Conservation (phyloP, 2,329 filamentous ascomycete species). For the Fusarium decemcellulare region DNA sequence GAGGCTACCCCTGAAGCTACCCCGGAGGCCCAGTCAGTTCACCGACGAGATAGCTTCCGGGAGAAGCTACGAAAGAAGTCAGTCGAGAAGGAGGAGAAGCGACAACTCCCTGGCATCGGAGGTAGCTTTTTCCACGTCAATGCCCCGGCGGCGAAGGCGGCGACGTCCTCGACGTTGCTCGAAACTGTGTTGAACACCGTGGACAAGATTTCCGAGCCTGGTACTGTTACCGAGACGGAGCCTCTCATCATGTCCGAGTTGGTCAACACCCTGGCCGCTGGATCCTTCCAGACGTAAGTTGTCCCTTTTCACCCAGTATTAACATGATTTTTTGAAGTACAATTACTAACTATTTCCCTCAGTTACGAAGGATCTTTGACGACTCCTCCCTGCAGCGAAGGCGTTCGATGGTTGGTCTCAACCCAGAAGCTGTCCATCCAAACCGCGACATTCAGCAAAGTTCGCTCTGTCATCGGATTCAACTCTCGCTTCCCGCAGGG, state of each 20-base stretch:
- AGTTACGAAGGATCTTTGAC: slow-evolving; percentile 71
- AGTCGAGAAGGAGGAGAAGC: slow-evolving; percentile 5
- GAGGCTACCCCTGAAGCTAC: background rate
- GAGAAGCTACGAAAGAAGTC: slow-evolving; percentile 22
- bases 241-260: slow-evolving; percentile 61
- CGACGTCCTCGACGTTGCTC: slow-evolving; percentile 47
- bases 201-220: slow-evolving; percentile 54
- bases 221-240: slow-evolving; percentile 54
- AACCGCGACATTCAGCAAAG: slow-evolving; percentile 45
- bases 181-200: slow-evolving; percentile 53
- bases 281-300: slow-evolving; percentile 50
- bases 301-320: too few relatives aligned
- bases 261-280: slow-evolving; percentile 45
- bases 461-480: slow-evolving; percentile 28
- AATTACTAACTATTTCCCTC: background rate
- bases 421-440: slow-evolving; percentile 62
- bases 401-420: slow-evolving; percentile 68
- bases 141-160: slow-evolving; percentile 12
- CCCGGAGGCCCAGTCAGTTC: background rate
- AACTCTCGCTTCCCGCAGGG: slow-evolving; percentile 32
- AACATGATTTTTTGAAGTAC: too few relatives aligned
- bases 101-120: slow-evolving; percentile 21
- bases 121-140: slow-evolving; percentile 25
- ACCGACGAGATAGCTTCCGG: slow-evolving; percentile 2
- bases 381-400: slow-evolving; percentile 73